A percentile compares a stretch with the other conserved stretches of the same genome.
phyloP scores from a whole-genome alignment of 2,329 filamentous ascomycete species.

The Blastomyces percursus region DNA sequence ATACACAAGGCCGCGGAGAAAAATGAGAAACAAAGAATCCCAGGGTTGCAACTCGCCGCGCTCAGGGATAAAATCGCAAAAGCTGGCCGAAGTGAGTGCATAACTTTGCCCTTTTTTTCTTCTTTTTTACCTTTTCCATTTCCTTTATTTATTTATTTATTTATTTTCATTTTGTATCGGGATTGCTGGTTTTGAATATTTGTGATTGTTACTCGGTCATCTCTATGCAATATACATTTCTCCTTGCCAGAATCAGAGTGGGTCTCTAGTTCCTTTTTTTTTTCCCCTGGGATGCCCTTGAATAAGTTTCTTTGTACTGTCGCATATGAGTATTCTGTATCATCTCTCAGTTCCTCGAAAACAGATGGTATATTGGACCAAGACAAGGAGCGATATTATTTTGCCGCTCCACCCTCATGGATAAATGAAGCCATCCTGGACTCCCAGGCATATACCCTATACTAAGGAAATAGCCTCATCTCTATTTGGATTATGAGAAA shows the following conservation, averaged over 20 bases:
- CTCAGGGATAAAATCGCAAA: slow-evolving; percentile 36
- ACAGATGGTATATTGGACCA: not conserved
- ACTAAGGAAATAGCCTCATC: not conserved
- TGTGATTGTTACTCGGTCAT: not conserved
- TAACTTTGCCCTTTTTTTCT: not conserved
- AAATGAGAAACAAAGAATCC: slow-evolving; percentile 31
- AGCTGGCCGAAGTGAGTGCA: slow-evolving; percentile 33
- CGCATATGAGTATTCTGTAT: not conserved
- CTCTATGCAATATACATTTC: not conserved
- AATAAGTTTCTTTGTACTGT: not conserved
- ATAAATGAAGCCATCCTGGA: not conserved
- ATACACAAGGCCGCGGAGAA: slow-evolving; percentile 35
- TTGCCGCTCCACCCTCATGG: not conserved
- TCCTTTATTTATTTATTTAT: too few relatives aligned
- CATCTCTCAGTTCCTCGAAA: not conserved
- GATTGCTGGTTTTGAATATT: not conserved
- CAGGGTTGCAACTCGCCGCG: slow-evolving; percentile 31
- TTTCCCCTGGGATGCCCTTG: not conserved
- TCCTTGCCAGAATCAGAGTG: not conserved
- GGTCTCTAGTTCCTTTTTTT: not conserved
- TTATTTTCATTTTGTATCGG: not conserved
- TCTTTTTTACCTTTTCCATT: too few relatives aligned
- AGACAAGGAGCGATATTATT: not conserved
- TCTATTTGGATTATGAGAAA: not conserved
- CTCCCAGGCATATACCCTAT: not conserved